phyloP scores from a whole-genome alignment of 306 rosid genomes.

The Cicer judaicum region DNA sequence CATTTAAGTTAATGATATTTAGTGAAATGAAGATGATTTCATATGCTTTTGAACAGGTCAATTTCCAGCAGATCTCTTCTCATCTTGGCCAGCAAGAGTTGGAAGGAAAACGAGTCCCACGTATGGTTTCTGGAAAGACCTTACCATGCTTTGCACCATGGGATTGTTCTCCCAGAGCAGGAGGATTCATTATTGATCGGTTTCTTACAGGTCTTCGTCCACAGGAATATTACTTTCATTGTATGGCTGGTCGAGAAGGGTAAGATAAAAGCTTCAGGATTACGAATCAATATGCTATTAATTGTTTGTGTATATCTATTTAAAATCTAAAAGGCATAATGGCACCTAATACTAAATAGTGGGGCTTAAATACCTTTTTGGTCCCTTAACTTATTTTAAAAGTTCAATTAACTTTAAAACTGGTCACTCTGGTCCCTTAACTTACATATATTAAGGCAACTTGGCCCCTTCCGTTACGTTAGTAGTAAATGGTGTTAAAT shows the following conservation, averaged over 20 bases:
- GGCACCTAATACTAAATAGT: not conserved
- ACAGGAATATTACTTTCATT: slow-evolving; percentile 95
- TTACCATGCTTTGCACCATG: slow-evolving; percentile 93
- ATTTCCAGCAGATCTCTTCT: slow-evolving; percentile 94
- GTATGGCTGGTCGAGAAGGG: slow-evolving; percentile 99
- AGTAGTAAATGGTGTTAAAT: too few species aligned
- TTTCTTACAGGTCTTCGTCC: slow-evolving; percentile 96
- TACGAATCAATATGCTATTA: not conserved
- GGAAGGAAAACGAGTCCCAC: slow-evolving; percentile 96
- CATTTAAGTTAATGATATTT: slow-evolving; percentile 7
- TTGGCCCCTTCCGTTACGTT: too few species aligned
- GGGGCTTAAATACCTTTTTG: too few species aligned
- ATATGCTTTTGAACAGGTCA: slow-evolving; percentile 69
- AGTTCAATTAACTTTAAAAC: too few species aligned
- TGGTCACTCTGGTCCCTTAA: too few species aligned
- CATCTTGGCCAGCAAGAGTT: slow-evolving; percentile 94
- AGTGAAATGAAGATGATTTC: slow-evolving; percentile 23
- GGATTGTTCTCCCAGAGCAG: slow-evolving; percentile 95
- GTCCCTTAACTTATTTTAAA: too few species aligned
- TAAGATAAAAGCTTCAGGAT: slow-evolving; percentile 46
- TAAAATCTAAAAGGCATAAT: slow-evolving; percentile 9
- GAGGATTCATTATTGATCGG: slow-evolving; percentile 92
- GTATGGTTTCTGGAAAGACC: slow-evolving; percentile 98
- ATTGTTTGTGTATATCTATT: slow-evolving; percentile 2
- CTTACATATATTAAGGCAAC: too few species aligned